Evolutionary conservation across 164 flowering plant species (phyloP), one percentile per base, ranked within the genome.

Genomic region (Houttuynia cordata): DNA sequence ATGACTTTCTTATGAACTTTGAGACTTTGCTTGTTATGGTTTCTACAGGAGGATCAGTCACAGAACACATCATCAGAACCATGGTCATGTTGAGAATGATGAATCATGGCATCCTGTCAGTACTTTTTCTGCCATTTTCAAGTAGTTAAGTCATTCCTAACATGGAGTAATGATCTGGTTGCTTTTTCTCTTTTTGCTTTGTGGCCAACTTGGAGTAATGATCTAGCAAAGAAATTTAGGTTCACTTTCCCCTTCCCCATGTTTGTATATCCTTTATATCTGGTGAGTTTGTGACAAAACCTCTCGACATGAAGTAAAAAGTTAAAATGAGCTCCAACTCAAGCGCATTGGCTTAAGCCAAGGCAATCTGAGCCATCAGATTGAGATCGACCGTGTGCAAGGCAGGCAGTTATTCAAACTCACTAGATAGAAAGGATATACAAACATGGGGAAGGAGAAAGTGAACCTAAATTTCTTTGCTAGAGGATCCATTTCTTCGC

Each of bases 381-480:
- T n/a, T n/a, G n/a, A n/a, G n/a, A n/a, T n/a, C n/a, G n/a, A n/a
- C n/a, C n/a, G n/a, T n/a, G n/a, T n/a, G n/a, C n/a, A n/a, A n/a
- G n/a, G n/a, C n/a, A n/a, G n/a, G n/a, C n/a, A n/a, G n/a, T n/a
- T n/a, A n/a, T n/a, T n/a, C 18, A 55, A 2, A 63, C 80, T 76
- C 30, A 87, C 95, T 73, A 87, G 73, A 66, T 87, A 87, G 67
- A 83, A 5, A 37, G 95, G 95, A 56, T 67, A 87, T n/a, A 87
- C 95, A 50, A 87, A 71, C 83, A 87, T 60, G 17, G 91, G 86
- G 57, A 83, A 83, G 2, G 95, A 91, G 55, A 69, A 24, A 0
- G 71, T 81, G 65, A 80, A 87, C 3, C 95, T 67, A 64, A 85
- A 57, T 6, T 25, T 64, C 25, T 51, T 60, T 0, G 87, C n/a